phyloP scores from a whole-genome alignment of 805 yeast genomes.

The Priceomyces carsonii region DNA sequence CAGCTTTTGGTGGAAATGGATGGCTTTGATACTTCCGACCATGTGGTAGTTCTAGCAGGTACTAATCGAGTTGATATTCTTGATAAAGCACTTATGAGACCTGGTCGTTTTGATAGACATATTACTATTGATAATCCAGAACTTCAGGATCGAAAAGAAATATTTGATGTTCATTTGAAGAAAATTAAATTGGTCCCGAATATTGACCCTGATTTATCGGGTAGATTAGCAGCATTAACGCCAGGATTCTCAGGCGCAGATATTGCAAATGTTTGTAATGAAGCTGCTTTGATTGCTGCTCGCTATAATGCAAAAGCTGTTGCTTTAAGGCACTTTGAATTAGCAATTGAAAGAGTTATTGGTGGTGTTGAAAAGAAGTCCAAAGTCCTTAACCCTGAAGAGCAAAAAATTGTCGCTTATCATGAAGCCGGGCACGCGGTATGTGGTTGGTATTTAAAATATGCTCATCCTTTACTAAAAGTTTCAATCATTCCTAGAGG shows the following conservation, averaged over 20 bases:
- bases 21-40: constrained; percentile 88
- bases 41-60: constrained; percentile 96
- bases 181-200: constrained; percentile 60
- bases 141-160: constrained; percentile 90
- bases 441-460: constrained; percentile 93
- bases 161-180: constrained; percentile 80
- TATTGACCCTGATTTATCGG: constrained; percentile 58
- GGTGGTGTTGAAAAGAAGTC: constrained; percentile 94
- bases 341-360: constrained; percentile 95
- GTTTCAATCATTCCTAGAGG: constrained; percentile 98
- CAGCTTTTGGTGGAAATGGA: constrained; percentile 98
- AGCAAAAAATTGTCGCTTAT: constrained; percentile 88
- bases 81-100: constrained; percentile 91
- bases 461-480: constrained; percentile 91
- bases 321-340: constrained; percentile 80
- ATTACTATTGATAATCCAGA: constrained; percentile 91
- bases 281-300: constrained; percentile 96
- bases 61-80: constrained; percentile 94
- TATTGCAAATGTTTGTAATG: constrained; percentile 95
- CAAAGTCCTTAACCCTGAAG: constrained; percentile 78
- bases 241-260: constrained; percentile 99
- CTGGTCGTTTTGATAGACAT: constrained; percentile 97
- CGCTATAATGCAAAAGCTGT: constrained; percentile 74
- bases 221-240: constrained; percentile 90
- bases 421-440: constrained; percentile 99